Evolutionary conservation across 306 rosid genomes (phyloP).

Genomic region (Trifolium repens): DNA sequence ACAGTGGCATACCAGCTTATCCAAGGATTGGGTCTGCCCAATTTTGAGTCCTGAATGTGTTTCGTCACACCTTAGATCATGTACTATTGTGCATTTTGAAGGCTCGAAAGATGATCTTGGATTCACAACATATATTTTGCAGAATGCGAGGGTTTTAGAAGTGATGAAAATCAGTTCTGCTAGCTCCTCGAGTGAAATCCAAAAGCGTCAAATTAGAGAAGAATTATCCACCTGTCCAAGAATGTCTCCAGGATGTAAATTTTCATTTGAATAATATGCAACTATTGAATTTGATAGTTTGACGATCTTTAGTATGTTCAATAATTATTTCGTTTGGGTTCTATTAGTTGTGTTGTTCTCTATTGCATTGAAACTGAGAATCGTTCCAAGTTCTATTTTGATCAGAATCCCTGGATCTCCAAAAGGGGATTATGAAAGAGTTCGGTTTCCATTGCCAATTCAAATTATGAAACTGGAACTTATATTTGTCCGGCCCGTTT

Average conservation of each 20-base stretch:
- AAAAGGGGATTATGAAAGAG: no score
- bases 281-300: no score
- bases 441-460: no score
- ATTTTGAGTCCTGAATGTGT: background rate
- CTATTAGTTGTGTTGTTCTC: no score
- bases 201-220: background rate
- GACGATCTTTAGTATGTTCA: no score
- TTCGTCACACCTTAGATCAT: background rate
- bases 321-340: no score
- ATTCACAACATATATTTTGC: background rate
- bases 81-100: background rate
- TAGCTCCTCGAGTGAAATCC: no score
- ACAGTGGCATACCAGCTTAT: background rate
- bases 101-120: background rate
- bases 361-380: no score
- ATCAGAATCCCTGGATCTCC: no score
- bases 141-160: background rate
- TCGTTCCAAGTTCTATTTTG: no score
- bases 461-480: no score
- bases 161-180: background rate
- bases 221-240: background rate
- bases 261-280: background rate
- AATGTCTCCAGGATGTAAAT: background rate
- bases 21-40: background rate
- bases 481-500: no score